Base-by-base conservation (phyloP, 139 green algal genomes). In the Chlorella ohadii region DNA sequence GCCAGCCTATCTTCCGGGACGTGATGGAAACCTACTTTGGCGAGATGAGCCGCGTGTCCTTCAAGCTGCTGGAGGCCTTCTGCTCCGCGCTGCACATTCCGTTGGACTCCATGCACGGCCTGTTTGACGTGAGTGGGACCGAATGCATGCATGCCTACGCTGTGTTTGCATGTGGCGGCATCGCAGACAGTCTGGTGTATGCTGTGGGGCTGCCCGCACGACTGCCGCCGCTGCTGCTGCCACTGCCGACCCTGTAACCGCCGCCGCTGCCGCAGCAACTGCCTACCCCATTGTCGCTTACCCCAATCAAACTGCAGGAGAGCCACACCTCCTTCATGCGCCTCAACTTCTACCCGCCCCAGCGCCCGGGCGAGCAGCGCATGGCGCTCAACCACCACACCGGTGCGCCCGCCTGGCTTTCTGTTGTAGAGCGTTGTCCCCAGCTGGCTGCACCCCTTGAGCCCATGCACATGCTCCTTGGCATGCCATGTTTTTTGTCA, bases 361-460 rank as follows among this genome's bases (percentile, higher is more conserved):
- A 61, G 19, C 33, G 65, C 41, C 25, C 85, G 38, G 51, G 19
- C 9, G 51, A 88, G n/a, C 72, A 87, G 28, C 55, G 51, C 22
- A 63, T 94, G 34, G 91, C 91, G 1, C 88, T 94, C 27, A 87
- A 84, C 23, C 80, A 86, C 27, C 91, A 94, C 83, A 94, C 89
- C 39, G 79, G 78, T 66, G 31, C 1, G 55, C 28, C 6, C 19
- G 71, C 31, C 22, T 16, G 55, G 33, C 44, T 51, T 51, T n/a
- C n/a, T n/a, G n/a, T n/a, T n/a, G n/a, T n/a, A n/a, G n/a, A n/a
- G n/a, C n/a, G n/a, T n/a, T n/a, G n/a, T n/a, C n/a, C n/a, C n/a
- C n/a, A n/a, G n/a, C n/a, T n/a, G n/a, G n/a, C n/a, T n/a, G n/a
- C n/a, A n/a, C n/a, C n/a, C n/a, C n/a, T n/a, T n/a, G n/a, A n/a